Evolutionary conservation across 495 filamentous ascomycete species (phyloP).

Genomic region (Lasiosphaeriaceae sp.): DNA sequence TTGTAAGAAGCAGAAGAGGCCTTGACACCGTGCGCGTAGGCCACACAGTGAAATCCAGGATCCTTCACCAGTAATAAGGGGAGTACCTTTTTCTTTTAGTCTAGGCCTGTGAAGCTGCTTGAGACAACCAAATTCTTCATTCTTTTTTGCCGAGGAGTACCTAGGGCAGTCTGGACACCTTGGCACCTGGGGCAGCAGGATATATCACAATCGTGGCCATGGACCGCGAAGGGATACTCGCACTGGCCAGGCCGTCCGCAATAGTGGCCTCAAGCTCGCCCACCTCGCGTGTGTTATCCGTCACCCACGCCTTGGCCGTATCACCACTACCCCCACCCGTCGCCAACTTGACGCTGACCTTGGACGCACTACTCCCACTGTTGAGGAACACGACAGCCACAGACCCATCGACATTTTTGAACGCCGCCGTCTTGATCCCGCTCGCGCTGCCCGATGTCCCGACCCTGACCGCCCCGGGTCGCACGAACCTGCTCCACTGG

Average conservation of each 20-base stretch:
- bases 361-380: conserved; percentile 15
- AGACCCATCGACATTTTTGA: conserved; percentile 43
- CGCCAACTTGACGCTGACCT: conserved; percentile 22
- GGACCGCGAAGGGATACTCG: conserved; percentile 16
- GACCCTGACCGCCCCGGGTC: conserved; percentile 45
- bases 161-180: too few species aligned
- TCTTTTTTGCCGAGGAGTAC: too few species aligned
- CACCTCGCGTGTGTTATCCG: conserved; percentile 28
- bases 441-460: conserved; percentile 26
- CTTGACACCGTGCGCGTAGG: too few species aligned
- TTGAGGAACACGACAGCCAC: conserved; percentile 45
- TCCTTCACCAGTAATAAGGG: too few species aligned
- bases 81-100: too few species aligned
- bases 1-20: too few species aligned
- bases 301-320: conserved; percentile 23
- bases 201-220: conserved; percentile 27
- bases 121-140: too few species aligned
- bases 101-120: too few species aligned
- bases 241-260: conserved; percentile 10
- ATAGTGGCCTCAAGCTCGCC: conserved; percentile 11
- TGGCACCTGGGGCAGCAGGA: too few species aligned
- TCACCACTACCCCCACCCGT: conserved; percentile 11
- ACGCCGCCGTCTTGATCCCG: conserved; percentile 38
- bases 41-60: too few species aligned
- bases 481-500: conserved; percentile 41